Conservation (phyloP, 164 flowering plant genomes). For the Vitis vinifera region ASM3070453v1 NC_081813.1:2774501-2775000, state of each 20-base stretch:
- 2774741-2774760: neutral
- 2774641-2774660: conserved; percentile 33
- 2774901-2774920: neutral
- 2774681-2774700: conserved; percentile 22
- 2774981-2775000: conserved; percentile 21
- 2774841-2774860: neutral
- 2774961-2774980: conserved; percentile 30
- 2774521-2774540: too few relatives aligned
- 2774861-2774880: too few relatives aligned
- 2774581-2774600: conserved; percentile 27
- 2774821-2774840: conserved; percentile 27
- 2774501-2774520: neutral
- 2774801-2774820: conserved; percentile 10
- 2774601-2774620: conserved; percentile 38
- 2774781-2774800: conserved; percentile 17
- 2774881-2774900: too few relatives aligned
- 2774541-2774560: neutral
- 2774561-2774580: conserved; percentile 31
- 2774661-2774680: conserved; percentile 40
- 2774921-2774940: neutral
- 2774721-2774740: too few relatives aligned
- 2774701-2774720: conserved; percentile 26
- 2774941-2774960: conserved; percentile 37
- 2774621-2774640: conserved; percentile 62
- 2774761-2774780: neutral